phyloP scores from a whole-genome alignment of 352 stramenopile species.

The Lagenidium giganteum region DNA sequence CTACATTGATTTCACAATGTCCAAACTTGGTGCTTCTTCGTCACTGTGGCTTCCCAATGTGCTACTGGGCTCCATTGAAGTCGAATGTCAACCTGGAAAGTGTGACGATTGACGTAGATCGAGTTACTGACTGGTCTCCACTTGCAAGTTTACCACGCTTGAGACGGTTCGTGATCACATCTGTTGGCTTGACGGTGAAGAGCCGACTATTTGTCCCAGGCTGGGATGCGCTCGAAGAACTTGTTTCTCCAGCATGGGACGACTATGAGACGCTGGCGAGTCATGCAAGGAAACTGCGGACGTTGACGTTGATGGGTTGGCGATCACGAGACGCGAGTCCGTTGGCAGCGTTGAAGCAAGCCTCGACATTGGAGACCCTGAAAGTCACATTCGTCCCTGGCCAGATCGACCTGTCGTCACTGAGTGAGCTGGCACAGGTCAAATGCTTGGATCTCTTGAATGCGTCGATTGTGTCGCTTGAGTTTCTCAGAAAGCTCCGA shows the following conservation, averaged over 20 bases:
- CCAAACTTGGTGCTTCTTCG: conserved; percentile 4
- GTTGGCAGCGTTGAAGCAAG: conserved; percentile 4
- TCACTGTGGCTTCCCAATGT: conserved; percentile 3
- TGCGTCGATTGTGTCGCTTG: conserved; percentile 11
- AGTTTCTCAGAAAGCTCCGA: conserved; percentile 4
- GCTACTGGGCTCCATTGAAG: conserved; percentile 1
- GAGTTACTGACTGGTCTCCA: conserved; percentile 7
- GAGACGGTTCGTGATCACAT: conserved; percentile 5
- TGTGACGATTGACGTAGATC: conserved; percentile 9
- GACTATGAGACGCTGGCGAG: conserved; percentile 7
- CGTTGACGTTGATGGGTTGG: conserved; percentile 8
- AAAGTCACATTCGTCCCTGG: conserved; percentile 12
- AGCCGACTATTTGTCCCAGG: conserved; percentile 4
- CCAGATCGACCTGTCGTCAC: conserved; percentile 7
- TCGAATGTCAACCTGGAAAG: conserved; percentile 1
- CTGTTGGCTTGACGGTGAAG: not conserved
- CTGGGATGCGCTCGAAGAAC: conserved; percentile 7
- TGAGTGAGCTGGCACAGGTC: conserved; percentile 10
- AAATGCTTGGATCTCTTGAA: conserved; percentile 8
- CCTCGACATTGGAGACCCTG: conserved; percentile 1
- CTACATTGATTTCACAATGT: conserved; percentile 1
- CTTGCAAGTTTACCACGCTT: conserved; percentile 2
- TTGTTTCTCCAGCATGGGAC: conserved; percentile 15
- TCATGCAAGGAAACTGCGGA: not conserved
- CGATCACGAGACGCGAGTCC: conserved; percentile 11